Evolutionary conservation across 192 early-diverging fungal genomes (phyloP), one percentile per base, ranked within the genome.

Genomic region (Mortierella hygrophila): DNA sequence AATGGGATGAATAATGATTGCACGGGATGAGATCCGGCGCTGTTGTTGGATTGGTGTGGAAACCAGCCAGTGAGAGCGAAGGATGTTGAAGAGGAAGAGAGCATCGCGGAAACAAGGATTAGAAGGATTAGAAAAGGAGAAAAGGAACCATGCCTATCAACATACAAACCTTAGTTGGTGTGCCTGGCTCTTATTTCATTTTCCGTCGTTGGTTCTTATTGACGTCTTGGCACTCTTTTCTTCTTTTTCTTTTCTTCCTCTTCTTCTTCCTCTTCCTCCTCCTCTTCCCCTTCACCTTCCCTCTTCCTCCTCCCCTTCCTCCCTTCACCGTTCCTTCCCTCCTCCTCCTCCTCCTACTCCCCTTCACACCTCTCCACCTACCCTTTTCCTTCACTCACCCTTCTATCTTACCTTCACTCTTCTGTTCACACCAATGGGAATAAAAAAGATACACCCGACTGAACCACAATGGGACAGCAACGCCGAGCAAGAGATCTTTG

Each of bases 401-500:
- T 4, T 16, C 49, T 29, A 15, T 15, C 29, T 4, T 65, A 13
- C 60, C 3, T 10, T 32, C 11, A 7, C 23, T 0, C 60, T 35
- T 65, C 44, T 10, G n/a, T 57, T 10, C 60, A 32, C 23, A 32
- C n/a, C 29, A 35, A 75, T 75, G 74, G 74, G 23, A 52, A 40
- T 11, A 2, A 75, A 75, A 57, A 75, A 75, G 35, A 60, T 55
- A 16, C 52, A 60, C 21, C 52, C 74, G 20, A 21, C 42, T 23
- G 29, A 37, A 2, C 23, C 29, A 3, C 49, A 54, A 20, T 75
- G 74, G 74, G 52, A 75, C 54, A 37, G 4, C 32, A 32, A 37
- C 32, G 23, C 37, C 15, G 74, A 75, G 35, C 74, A 75, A 35
- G 54, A 57, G 32, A 75, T 75, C 52, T 75, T 75, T 75, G 74